Evolutionary conservation across 1,284 basidiomycete species (phyloP).

Genomic region (Pterulicium gracile): DNA sequence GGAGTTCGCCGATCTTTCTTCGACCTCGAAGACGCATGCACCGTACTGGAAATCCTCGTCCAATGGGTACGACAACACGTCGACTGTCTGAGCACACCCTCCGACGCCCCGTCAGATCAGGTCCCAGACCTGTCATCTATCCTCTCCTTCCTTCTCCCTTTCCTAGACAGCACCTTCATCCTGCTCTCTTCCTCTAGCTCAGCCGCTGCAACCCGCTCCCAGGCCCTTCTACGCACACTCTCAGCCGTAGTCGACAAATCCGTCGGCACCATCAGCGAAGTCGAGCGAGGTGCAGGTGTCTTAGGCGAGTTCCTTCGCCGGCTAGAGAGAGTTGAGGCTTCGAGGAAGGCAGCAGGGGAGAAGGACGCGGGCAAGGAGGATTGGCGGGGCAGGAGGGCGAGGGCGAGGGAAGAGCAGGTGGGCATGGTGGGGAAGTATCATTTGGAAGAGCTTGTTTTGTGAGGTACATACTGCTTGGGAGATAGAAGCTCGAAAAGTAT

Average conservation of each 20-base stretch:
- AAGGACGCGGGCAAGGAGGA: background rate
- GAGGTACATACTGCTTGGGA: background rate
- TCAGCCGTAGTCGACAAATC: constrained; percentile 1
- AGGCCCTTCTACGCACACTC: background rate
- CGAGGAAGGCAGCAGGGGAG: background rate
- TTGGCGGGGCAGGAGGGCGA: background rate
- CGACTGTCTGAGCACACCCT: background rate
- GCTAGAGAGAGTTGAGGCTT: background rate
- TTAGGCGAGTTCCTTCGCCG: background rate
- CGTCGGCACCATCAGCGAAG: background rate
- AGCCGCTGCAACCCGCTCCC: background rate
- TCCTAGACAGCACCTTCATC: background rate
- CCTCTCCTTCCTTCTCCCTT: background rate
- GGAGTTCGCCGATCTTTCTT: background rate
- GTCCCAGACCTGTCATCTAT: background rate
- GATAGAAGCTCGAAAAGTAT: too few relatives aligned
- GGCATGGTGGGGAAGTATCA: background rate
- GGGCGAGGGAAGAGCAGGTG: background rate
- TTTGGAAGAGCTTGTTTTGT: background rate
- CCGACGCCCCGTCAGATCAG: background rate
- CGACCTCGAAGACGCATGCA: background rate
- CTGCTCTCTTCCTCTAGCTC: background rate
- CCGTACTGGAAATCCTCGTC: background rate
- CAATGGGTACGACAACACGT: background rate
- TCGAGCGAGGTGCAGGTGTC: background rate